Percentiles rank a stretch among this genome's conserved stretches.
Conservation (phyloP, 805 yeast genomes). For the Hanseniaspora guilliermondii region DNA sequence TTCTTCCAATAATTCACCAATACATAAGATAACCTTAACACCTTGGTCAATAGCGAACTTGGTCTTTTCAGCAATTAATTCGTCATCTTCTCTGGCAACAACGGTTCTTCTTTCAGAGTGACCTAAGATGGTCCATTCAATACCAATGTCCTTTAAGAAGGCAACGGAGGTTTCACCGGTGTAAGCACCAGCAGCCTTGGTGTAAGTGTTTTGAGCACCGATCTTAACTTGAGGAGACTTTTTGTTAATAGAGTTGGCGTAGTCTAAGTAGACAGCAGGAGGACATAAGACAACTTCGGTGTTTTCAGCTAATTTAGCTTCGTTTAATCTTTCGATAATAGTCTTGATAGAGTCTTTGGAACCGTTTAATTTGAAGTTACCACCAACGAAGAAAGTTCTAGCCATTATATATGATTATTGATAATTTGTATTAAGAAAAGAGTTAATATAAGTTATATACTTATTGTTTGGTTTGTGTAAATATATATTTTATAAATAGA, state of each 20-base stretch:
- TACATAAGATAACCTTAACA: slow-evolving; percentile 83
- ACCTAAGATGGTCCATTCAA: slow-evolving; percentile 89
- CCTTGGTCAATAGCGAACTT: slow-evolving; percentile 87
- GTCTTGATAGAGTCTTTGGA: slow-evolving; percentile 69
- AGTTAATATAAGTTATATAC: no score
- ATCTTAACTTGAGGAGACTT: slow-evolving; percentile 58
- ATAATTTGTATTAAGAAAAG: no score
- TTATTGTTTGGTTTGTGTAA: no score
- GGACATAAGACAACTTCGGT: slow-evolving; percentile 94
- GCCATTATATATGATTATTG: slow-evolving; percentile 35
- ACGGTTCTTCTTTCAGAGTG: slow-evolving; percentile 98
- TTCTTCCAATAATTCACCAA: slow-evolving; percentile 95
- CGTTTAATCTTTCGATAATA: slow-evolving; percentile 74
- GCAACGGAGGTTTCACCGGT: slow-evolving; percentile 93
- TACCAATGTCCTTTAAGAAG: slow-evolving; percentile 82
- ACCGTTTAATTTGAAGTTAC: slow-evolving; percentile 99
- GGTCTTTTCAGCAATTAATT: slow-evolving; percentile 84
- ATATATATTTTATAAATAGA: no score
- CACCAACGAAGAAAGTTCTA: slow-evolving; percentile 93
- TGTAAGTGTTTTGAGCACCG: slow-evolving; percentile 84
- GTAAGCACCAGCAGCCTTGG: slow-evolving; percentile 87
- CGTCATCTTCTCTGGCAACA: slow-evolving; percentile 70
- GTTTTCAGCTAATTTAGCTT: slow-evolving; percentile 56
- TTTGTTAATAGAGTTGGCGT: slow-evolving; percentile 56
- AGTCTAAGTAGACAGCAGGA: slow-evolving; percentile 82